Base-by-base conservation (phyloP, 2,329 filamentous ascomycete genomes). In the Hypoxylon sp. region DNA sequence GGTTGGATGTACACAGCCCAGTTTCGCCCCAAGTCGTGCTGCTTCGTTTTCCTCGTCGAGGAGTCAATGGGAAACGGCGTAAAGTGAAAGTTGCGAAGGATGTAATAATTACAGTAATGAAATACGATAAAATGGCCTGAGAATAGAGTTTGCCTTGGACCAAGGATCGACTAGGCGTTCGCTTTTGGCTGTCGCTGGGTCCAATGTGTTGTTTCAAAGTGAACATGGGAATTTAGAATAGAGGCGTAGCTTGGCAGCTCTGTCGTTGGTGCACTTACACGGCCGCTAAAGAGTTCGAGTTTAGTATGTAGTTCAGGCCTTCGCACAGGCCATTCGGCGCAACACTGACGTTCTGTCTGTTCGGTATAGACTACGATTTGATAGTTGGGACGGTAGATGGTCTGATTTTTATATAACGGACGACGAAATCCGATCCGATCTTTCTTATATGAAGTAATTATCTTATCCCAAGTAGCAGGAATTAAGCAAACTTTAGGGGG, bases 201-300 rank as follows among this genome's bases (percentile, higher is more conserved):
- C 17, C 49, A 39, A 62, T 65, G 56, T 52, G 56, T 32, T 65
- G 71, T 73, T 73, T 73, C 71, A 71, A 65, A 68, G 46, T 62
- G 57, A 66, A 57, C 68, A 71, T 67, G 69, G 70, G 54, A 63
- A 56, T 62, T 64, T 67, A 56, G 46, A 61, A 58, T 26, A 62
- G 44, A 56, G 59, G 56, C 59, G 62, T 61, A 54, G 62, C 50
- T 65, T 60, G 22, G 24, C 44, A 47, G 20, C 22, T 17, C 5
- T 7, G 11, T 15, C 13, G 22, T 24, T 24, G 44, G 22, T 30
- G 51, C 22, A 56, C 46, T 64, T 34, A 34, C 37, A 47, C 44
- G 44, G 37, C 37, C 37, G 32, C 32, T 34, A 34, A 34, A 13
- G 13, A 10, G 30, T 15, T 20, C 24, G 15, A 28, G 13, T 26